These are phyloP conservation scores for Ilex aquifolium DNA, from an alignment of 257 asterid species.

Conservation along the genomic window DNA sequence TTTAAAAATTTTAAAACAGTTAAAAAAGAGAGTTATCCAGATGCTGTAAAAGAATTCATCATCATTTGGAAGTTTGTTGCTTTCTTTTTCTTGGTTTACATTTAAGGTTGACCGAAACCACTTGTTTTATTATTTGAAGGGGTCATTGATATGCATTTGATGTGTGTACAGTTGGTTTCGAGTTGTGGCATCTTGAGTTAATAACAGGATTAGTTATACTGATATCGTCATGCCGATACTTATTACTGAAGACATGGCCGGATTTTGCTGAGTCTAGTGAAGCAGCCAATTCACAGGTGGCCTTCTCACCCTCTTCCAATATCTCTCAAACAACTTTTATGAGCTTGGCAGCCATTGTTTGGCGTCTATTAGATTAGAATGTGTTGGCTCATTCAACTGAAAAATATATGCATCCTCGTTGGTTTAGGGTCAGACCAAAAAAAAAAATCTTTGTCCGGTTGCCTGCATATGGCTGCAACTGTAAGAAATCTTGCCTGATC, in stretches of 20 bases:
- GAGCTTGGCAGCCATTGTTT: no score
- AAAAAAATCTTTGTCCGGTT: no score
- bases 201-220: slow-evolving; percentile 61
- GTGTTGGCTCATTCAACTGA: neutral
- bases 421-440: neutral
- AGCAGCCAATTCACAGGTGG: slow-evolving; percentile 80
- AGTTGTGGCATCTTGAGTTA: slow-evolving; percentile 69
- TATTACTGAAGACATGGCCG: slow-evolving; percentile 66
- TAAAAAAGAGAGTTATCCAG: neutral
- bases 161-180: slow-evolving; percentile 51
- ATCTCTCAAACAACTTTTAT: no score
- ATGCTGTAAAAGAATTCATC: neutral
- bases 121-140: neutral
- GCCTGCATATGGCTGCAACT: neutral
- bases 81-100: neutral
- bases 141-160: neutral
- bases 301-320: neutral
- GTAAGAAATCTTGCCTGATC: neutral
- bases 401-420: neutral
- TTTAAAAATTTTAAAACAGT: no score
- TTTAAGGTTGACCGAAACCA: neutral
- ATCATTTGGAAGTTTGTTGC: neutral
- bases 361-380: neutral
- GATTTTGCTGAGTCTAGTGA: slow-evolving; percentile 82
- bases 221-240: slow-evolving; percentile 66